These are phyloP conservation scores for Chlamydomonas asymmetrica DNA, from an alignment of 139 green algal genomes.

Conservation along the genomic window DNA sequence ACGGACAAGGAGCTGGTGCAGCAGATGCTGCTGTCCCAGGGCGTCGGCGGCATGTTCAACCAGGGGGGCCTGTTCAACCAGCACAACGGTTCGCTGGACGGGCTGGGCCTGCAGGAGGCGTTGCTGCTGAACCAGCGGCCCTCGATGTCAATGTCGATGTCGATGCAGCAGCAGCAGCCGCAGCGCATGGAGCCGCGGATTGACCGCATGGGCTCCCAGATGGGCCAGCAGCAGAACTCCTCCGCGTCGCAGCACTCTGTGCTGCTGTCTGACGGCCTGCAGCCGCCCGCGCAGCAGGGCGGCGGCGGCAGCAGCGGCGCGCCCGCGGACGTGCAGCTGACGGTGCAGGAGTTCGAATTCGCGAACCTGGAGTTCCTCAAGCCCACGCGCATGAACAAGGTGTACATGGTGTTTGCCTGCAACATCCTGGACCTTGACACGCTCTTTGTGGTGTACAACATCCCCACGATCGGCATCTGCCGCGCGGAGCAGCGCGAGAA, in stretches of 20 bases:
- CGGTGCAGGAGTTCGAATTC: constrained; percentile 65
- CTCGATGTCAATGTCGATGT: no score
- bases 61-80: not conserved
- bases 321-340: constrained; percentile 1
- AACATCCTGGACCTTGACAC: constrained; percentile 43
- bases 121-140: constrained; percentile 4
- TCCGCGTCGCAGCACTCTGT: not conserved
- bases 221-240: not conserved
- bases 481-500: constrained; percentile 60
- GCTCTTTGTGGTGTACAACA: constrained; percentile 47
- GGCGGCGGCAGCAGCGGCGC: constrained; percentile 1
- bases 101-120: not conserved
- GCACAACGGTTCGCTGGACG: not conserved
- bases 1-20: not conserved
- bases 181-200: not conserved
- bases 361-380: constrained; percentile 61
- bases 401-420: constrained; percentile 56
- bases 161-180: constrained; percentile 18
- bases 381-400: constrained; percentile 66
- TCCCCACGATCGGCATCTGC: constrained; percentile 63
- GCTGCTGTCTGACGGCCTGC: not conserved
- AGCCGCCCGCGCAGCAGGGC: not conserved
- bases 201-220: not conserved
- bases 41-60: not conserved
- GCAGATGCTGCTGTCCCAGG: constrained; percentile 9